Evolutionary conservation across 163 green algal species (phyloP).

Genomic region (Scenedesmus sp.): DNA sequence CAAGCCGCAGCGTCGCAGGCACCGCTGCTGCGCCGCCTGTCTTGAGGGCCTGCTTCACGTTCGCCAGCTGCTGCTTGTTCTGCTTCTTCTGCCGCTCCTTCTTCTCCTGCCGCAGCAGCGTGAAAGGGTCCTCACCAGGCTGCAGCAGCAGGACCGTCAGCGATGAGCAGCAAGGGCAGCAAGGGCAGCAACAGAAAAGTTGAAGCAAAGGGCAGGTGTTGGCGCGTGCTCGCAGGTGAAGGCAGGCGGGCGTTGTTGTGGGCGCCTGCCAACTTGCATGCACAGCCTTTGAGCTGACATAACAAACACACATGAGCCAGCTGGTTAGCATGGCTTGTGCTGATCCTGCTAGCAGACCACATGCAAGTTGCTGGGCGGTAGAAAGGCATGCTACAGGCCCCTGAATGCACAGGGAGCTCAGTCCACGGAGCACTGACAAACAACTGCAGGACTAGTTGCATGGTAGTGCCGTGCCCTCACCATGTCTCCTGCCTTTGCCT

Average conservation of each 20-base stretch:
- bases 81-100: conserved; percentile 85
- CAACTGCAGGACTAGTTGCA: no score
- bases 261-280: no score
- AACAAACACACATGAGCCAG: background rate
- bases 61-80: conserved; percentile 78
- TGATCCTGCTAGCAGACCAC: no score
- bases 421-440: background rate
- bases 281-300: no score
- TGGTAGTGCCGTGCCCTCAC: conserved; percentile 57
- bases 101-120: conserved; percentile 79
- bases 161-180: background rate
- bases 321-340: background rate
- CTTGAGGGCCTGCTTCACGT: conserved; percentile 80
- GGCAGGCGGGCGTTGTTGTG: no score
- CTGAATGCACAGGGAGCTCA: no score
- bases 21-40: conserved; percentile 60
- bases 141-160: conserved; percentile 56
- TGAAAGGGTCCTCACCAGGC: conserved; percentile 92
- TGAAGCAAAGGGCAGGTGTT: no score
- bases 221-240: no score
- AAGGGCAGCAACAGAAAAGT: background rate
- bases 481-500: conserved; percentile 85
- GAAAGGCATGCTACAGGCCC: no score
- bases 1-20: conserved; percentile 85
- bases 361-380: no score